phyloP scores from a whole-genome alignment of 768 basidiomycete genomes.

The Bullera alba region DNA sequence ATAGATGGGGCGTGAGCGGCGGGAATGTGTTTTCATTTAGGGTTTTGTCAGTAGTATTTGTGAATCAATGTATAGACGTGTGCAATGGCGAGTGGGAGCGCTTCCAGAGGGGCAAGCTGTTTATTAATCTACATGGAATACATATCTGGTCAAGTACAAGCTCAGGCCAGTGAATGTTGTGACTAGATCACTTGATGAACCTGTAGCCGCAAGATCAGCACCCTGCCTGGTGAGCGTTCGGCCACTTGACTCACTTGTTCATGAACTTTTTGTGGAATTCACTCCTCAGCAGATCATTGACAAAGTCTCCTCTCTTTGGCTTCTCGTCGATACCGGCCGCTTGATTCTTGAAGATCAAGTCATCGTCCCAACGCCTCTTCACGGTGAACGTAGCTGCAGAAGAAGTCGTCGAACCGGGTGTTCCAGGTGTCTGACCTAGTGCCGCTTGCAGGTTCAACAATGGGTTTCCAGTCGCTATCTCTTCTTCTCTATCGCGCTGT shows the following conservation, averaged over 20 bases:
- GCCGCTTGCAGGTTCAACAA: conserved; percentile 85
- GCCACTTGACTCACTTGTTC: conserved; percentile 29
- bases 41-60: neutral
- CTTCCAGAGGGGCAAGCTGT: too few species aligned
- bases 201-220: neutral
- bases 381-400: conserved; percentile 79
- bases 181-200: conserved; percentile 9
- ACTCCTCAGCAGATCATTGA: conserved; percentile 84
- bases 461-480: conserved; percentile 81
- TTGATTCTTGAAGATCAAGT: conserved; percentile 98
- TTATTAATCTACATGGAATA: neutral
- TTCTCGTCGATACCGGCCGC: conserved; percentile 63
- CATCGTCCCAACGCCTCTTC: conserved; percentile 92
- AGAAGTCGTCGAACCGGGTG: conserved; percentile 47
- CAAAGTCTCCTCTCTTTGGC: conserved; percentile 64
- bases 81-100: neutral
- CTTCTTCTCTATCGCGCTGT: conserved; percentile 58
- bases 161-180: neutral
- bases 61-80: neutral
- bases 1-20: neutral
- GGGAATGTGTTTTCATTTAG: neutral
- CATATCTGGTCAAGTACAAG: neutral
- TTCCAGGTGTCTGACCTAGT: conserved; percentile 61
- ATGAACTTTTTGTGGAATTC: conserved; percentile 46
- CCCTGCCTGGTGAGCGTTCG: neutral